phyloP scores from a whole-genome alignment of 306 rosid genomes.

The Abrus pulchellus region DNA sequence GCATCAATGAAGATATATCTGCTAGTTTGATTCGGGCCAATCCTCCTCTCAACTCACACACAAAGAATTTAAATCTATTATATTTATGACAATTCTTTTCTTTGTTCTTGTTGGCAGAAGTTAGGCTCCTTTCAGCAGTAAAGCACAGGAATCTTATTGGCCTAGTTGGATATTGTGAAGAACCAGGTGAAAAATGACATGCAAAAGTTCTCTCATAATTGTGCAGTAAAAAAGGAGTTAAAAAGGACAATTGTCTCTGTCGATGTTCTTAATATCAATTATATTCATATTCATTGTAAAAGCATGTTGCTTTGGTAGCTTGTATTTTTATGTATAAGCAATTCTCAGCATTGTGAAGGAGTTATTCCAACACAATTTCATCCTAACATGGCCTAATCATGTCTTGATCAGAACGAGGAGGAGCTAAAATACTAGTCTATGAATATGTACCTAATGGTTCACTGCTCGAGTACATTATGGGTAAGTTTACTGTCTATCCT shows the following conservation, averaged over 20 bases:
- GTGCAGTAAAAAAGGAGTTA: not conserved
- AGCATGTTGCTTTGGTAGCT: slow-evolving; percentile 28
- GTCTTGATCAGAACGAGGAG: slow-evolving; percentile 56
- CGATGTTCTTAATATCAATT: slow-evolving; percentile 23
- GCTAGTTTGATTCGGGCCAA: not conserved
- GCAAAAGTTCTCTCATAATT: not conserved
- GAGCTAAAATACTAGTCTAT: slow-evolving; percentile 71
- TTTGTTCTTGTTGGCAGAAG: slow-evolving; percentile 64
- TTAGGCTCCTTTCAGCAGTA: slow-evolving; percentile 71
- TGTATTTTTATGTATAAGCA: not conserved
- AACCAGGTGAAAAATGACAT: slow-evolving; percentile 60
- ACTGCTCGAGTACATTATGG: slow-evolving; percentile 75
- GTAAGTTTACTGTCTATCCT: slow-evolving; percentile 49
- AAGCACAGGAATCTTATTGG: slow-evolving; percentile 77
- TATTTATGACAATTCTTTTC: not conserved
- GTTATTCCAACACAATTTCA: slow-evolving; percentile 22
- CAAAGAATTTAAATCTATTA: slow-evolving; percentile 8
- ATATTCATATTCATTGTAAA: slow-evolving; percentile 16
- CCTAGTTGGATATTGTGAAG: slow-evolving; percentile 87
- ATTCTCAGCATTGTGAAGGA: not conserved
- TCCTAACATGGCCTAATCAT: slow-evolving; percentile 43
- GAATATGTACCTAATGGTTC: slow-evolving; percentile 88
- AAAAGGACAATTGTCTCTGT: not conserved
- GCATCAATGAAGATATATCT: not conserved
- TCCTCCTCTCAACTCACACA: slow-evolving; percentile 6